phyloP scores from a whole-genome alignment of 768 basidiomycete species.

The Mycena olivaceomarginata region DNA sequence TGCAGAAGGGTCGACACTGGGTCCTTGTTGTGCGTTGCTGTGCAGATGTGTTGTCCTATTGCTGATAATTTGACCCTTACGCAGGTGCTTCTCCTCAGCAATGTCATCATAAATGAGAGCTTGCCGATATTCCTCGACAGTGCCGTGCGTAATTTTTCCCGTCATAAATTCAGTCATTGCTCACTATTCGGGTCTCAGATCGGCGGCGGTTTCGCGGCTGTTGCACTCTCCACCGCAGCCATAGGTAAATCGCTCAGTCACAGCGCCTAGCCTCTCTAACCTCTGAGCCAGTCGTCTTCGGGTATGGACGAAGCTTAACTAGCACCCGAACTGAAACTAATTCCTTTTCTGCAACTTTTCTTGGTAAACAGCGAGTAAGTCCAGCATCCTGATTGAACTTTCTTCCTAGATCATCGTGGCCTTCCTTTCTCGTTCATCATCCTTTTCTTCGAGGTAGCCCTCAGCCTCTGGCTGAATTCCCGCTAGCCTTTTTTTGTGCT shows the following conservation, averaged over 20 bases:
- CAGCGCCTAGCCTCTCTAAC: constrained; percentile 1
- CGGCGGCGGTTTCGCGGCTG: constrained; percentile 85
- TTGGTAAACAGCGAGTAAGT: constrained; percentile 75
- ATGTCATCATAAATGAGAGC: constrained; percentile 92
- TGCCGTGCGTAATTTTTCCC: constrained; percentile 66
- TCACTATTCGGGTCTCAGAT: constrained; percentile 49
- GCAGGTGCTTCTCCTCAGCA: constrained; percentile 90
- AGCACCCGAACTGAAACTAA: constrained; percentile 5
- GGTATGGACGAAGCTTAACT: constrained; percentile 65
- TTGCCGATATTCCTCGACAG: constrained; percentile 89
- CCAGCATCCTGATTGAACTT: constrained; percentile 49
- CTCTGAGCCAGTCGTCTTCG: constrained; percentile 81
- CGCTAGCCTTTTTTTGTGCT: neutral
- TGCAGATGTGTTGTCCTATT: neutral
- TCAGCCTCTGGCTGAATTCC: neutral
- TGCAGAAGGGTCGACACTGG: constrained; percentile 90
- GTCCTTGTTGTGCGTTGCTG: constrained; percentile 85
- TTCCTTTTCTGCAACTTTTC: constrained; percentile 42
- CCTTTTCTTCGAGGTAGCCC: constrained; percentile 46
- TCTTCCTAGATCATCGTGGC: neutral
- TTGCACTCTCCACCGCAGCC: constrained; percentile 85
- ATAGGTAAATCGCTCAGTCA: constrained; percentile 69
- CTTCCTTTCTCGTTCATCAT: neutral
- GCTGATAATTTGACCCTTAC: neutral
- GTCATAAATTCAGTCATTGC: neutral